Base-by-base conservation (phyloP, 2,329 filamentous ascomycete species). In the Blastomyces parvus region DNA sequence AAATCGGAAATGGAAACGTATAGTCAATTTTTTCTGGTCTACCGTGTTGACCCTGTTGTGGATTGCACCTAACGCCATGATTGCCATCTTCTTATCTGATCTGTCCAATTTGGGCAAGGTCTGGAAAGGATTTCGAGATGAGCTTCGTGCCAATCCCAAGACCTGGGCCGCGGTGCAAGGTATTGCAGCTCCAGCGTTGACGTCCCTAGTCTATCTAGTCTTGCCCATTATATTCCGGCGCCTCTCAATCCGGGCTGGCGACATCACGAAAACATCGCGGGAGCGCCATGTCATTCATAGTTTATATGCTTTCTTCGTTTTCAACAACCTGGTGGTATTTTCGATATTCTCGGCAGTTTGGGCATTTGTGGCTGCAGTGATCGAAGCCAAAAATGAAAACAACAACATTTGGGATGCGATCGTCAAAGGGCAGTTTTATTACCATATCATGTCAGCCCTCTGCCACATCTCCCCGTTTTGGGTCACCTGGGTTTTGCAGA, bases 311-410 rank as follows among this genome's bases (percentile, higher is more conserved):
- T 99, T 99, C 79, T 99, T 99, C 76, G 85, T 97, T 61, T 91
- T 99, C 81, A 99, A 99, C 83, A 97, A 97, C 72, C 77, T 99
- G 62, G 80, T 99, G 68, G 87, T 97, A 64, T 97, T 97, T 76
- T 97, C 92, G 13, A 80, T 96, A 17, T 97, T 97, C 75, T 90
- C 89, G 55, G 86, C 90, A 1, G 77, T 91, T 19, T 97, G 90
- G 86, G 80, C 80, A 1, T 91, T 92, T 69, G 80, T 91, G 9
- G 78, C 86, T 0, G 80, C 80, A 4, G 85, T 96, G 46, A 78
- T 92, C 56, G 72, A 83, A 2, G 77, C 82, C 55, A 84, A 84
- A 0, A 74, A 81, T 3, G 76, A 82, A 0, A 83, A 85, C 48
- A 77, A 81, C 22, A 81, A 87, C 68, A 84, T 86, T 13, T 90